These are phyloP conservation scores for Lasiodiplodia citricola DNA, from an alignment of 2,329 filamentous ascomycete genomes.

Conservation along the genomic window DNA sequence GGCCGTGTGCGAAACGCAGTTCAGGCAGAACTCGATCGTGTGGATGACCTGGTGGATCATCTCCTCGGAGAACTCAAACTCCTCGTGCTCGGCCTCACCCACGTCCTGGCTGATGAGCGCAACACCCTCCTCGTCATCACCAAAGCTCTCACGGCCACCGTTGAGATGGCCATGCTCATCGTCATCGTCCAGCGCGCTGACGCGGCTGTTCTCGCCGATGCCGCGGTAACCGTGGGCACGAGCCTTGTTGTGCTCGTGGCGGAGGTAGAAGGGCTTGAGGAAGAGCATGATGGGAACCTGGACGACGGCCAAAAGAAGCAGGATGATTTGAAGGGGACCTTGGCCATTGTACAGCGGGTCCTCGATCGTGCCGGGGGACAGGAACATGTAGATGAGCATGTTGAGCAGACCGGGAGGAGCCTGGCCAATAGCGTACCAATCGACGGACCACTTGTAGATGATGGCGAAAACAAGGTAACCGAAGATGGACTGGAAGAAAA, in stretches of 20 bases:
- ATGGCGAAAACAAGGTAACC: conserved; percentile 94
- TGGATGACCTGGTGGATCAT: conserved; percentile 99
- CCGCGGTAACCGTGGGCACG: conserved; percentile 89
- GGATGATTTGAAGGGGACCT: conserved; percentile 72
- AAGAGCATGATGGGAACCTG: conserved; percentile 93
- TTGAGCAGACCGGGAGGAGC: conserved; percentile 89
- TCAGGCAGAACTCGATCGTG: conserved; percentile 98
- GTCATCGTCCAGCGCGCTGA: conserved; percentile 89
- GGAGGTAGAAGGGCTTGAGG: conserved; percentile 93
- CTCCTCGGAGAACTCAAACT: conserved; percentile 95
- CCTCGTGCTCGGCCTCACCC: conserved; percentile 76
- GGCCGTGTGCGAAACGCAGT: conserved; percentile 98
- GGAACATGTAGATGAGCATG: conserved; percentile 99
- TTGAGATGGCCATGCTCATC: conserved; percentile 65
- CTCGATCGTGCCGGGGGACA: conserved; percentile 78
- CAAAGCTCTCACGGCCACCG: conserved; percentile 68
- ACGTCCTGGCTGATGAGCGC: conserved; percentile 91
- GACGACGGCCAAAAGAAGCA: conserved; percentile 80
- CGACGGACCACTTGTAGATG: conserved; percentile 93
- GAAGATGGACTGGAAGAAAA: conserved; percentile 99
- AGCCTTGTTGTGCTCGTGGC: conserved; percentile 89
- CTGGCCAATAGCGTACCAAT: conserved; percentile 74
- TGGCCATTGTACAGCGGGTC: conserved; percentile 81
- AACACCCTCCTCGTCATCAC: conserved; percentile 79
- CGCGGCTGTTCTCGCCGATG: conserved; percentile 84